Evolutionary conservation across 768 basidiomycete genomes (phyloP).

Genomic region (Clavaria fumosa): DNA sequence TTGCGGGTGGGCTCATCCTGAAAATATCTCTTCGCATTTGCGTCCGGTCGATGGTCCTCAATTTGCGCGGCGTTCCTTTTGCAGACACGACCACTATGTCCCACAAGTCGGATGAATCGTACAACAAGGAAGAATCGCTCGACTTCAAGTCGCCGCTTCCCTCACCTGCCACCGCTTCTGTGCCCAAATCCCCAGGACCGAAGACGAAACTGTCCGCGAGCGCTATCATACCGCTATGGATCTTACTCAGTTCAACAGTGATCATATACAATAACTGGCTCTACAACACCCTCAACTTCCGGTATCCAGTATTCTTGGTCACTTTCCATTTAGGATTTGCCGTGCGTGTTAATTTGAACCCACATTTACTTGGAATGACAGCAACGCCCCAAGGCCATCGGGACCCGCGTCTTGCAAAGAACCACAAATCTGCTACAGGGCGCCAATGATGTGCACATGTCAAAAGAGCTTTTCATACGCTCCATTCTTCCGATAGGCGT

Average conservation of each 20-base stretch:
- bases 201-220: conserved; percentile 47
- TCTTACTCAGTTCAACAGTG: conserved; percentile 72
- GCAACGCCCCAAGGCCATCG: conserved; percentile 37
- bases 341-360: conserved; percentile 20
- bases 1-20: too few relatives aligned
- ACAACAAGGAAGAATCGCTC: not conserved
- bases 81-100: too few relatives aligned
- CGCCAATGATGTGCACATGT: conserved; percentile 63
- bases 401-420: conserved; percentile 73
- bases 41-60: too few relatives aligned
- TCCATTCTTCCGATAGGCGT: conserved; percentile 90
- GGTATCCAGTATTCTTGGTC: conserved; percentile 85
- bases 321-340: conserved; percentile 74
- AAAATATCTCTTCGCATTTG: too few relatives aligned
- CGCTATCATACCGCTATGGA: conserved; percentile 85
- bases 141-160: conserved; percentile 23
- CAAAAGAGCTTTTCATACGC: conserved; percentile 58
- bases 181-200: conserved; percentile 18
- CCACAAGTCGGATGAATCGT: not conserved
- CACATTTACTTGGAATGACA: not conserved
- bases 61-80: too few relatives aligned
- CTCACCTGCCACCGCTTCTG: conserved; percentile 34
- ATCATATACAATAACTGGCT: conserved; percentile 94
- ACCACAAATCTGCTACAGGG: conserved; percentile 74
- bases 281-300: conserved; percentile 72